Base-by-base conservation (phyloP, 495 filamentous ascomycete genomes). In the Pyrenopolyporus hunteri region DNA sequence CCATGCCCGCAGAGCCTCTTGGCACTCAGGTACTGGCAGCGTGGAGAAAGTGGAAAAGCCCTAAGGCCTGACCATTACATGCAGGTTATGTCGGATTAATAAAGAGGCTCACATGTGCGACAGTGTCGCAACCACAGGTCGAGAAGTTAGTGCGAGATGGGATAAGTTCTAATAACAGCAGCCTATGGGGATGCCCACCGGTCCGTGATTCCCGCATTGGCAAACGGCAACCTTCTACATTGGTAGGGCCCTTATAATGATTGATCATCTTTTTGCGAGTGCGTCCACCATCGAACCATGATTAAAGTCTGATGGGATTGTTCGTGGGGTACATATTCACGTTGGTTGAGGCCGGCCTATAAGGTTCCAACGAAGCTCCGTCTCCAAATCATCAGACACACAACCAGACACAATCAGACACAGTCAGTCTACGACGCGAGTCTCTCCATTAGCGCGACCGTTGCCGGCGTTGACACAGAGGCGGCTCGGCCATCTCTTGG, bases 271-370 rank as follows among this genome's bases (percentile, higher is more conserved):
- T 46, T 49, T 23, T 43, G 31, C 22, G 17, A 23, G 52, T 51
- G 37, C 22, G 45, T 31, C 51, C 59, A 57, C 46, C 23, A 36
- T 51, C 51, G 52, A 56, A 45, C 53, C 51, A 63, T 25, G 28
- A 56, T 39, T 26, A 14, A 26, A 40, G 19, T 19, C 9, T 47
- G 37, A 28, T 19, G 57, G 48, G 56, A 42, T 43, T 51, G 13
- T 60, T 66, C 56, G 63, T 66, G 63, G 63, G 63, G 63, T 66
- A 50, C 56, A 59, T 59, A 54, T 33, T 25, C 36, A 39, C 39
- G 10, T 66, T 55, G 51, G 63, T 32, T 25, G 26, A 49, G 9
- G 25, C 39, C 57, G 47, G 28, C 63, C 63, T 66, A 66, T 66
- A 50, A 57, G 56, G 20, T 22, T 55, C 29, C 25, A 22, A 37